Evolutionary conservation across 108 stramenopile species (phyloP), one percentile per base, ranked within the genome.

Genomic region (Seminavis robusta): DNA sequence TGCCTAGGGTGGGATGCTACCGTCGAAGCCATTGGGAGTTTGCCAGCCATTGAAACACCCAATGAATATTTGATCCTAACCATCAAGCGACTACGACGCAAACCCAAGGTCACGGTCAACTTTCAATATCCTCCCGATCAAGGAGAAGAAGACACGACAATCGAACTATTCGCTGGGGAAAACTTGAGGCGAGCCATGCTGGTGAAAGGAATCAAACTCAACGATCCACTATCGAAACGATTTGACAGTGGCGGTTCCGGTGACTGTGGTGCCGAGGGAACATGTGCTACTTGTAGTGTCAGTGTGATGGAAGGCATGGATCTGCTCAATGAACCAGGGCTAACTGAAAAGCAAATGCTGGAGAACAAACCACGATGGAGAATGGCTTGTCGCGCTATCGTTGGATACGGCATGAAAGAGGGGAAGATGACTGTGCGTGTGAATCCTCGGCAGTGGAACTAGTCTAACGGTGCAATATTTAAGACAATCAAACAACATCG

Each of bases 81-180:
- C 1, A 49, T 92, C 11, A 92, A 92, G 47, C 72, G 91, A 38
- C 52, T 92, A 4, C 72, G 91, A 31, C 68, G 85, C 38, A 79
- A 86, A 56, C 91, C 91, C 7, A 84, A 73, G 56, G 70, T 92
- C 4, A 79, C 62, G 29, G 58, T 89, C 52, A 74, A 63, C n/a
- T 48, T 91, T n/a, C 81, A 83, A 47, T 92, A 92, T 56, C 87
- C 91, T 13, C 83, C 87, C 4, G 16, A 36, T 16, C 59, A 73
- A 44, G 33, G 74, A 15, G 84, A 84, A 53, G 71, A 75, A 4
- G 88, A 81, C 64, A 63, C 50, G 8, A 63, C 41, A 0, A 53
- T 94, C 32, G 82, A 88, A 59, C 63, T 94, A 8, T 88, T 90
- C 56, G 79, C 84, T 21, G 92, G 92, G 17, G 92, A 94, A 53